Conservation (phyloP, 2,329 filamentous ascomycete species). For the Pseudocercospora ulei region DNA sequence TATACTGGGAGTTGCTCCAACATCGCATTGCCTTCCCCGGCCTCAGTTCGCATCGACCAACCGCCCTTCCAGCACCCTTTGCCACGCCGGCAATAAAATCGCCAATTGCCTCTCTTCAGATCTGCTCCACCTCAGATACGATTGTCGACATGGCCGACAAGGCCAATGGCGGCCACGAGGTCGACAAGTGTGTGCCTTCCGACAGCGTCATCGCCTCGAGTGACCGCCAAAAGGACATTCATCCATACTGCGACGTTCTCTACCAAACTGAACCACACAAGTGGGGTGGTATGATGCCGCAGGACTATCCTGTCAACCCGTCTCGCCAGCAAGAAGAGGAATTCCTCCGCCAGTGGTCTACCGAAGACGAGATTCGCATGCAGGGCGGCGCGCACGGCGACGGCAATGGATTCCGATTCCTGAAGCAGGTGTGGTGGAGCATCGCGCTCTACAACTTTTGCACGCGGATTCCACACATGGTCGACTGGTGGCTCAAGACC, state of each 20-base stretch:
- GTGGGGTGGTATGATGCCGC: conserved; percentile 30
- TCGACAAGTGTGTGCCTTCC: conserved; percentile 4
- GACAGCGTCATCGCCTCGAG: conserved; percentile 28
- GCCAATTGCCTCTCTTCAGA: neutral
- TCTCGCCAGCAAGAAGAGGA: conserved; percentile 27
- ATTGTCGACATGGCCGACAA: conserved; percentile 18
- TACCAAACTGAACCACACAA: conserved; percentile 23
- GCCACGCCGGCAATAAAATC: too few relatives aligned
- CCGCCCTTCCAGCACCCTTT: neutral
- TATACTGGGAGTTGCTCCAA: neutral
- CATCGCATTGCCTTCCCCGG: conserved; percentile 1
- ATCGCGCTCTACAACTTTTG: conserved; percentile 31
- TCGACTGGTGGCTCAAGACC: conserved; percentile 23
- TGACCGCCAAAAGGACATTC: conserved; percentile 28
- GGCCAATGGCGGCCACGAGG: conserved; percentile 10
- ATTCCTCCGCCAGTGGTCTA: conserved; percentile 29
- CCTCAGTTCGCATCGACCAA: neutral
- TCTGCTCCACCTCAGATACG: neutral
- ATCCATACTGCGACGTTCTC: conserved; percentile 27
- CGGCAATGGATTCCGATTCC: conserved; percentile 29
- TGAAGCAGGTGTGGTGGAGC: conserved; percentile 32
- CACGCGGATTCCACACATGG: conserved; percentile 24
- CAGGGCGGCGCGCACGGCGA: conserved; percentile 24
- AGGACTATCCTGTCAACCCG: conserved; percentile 28
- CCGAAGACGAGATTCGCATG: conserved; percentile 25